A percentile compares a stretch with the other conserved stretches of the same genome.
Conservation (phyloP, 345 rosid species). For the Geranium rotundifolium region DNA sequence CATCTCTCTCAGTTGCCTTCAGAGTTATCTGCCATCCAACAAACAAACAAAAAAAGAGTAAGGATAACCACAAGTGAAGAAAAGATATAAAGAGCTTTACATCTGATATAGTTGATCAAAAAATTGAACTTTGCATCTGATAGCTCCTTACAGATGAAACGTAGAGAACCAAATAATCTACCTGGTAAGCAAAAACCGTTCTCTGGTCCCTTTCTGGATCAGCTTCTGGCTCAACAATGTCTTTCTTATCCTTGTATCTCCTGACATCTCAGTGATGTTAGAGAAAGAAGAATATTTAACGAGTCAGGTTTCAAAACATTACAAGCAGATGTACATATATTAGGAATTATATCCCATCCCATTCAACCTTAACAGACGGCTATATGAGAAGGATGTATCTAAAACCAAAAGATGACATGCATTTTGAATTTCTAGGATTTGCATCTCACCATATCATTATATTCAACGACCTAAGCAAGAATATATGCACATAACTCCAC, state of each 20-base stretch:
- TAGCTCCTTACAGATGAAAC: slow-evolving; percentile 2
- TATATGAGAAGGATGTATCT: too few species aligned
- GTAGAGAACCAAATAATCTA: slow-evolving; percentile 5
- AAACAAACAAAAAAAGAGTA: slow-evolving; percentile 7
- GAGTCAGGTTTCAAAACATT: neutral
- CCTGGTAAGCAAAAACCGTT: slow-evolving; percentile 97
- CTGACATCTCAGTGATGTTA: slow-evolving; percentile 20
- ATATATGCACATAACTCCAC: too few species aligned
- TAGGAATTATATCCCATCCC: too few species aligned
- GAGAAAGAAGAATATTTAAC: neutral
- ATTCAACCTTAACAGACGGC: too few species aligned
- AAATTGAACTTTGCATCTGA: neutral
- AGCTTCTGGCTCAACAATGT: slow-evolving; percentile 61
- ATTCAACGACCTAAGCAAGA: too few species aligned
- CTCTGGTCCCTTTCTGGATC: slow-evolving; percentile 98
- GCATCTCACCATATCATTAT: too few species aligned
- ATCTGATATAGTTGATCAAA: neutral
- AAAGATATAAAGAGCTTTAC: neutral
- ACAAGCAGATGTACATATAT: neutral
- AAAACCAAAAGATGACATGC: too few species aligned
- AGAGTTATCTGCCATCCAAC: slow-evolving; percentile 65
- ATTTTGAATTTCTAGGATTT: too few species aligned
- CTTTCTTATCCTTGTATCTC: slow-evolving; percentile 75
- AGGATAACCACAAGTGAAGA: neutral
- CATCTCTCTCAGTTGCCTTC: slow-evolving; percentile 87